Evolutionary conservation across 306 rosid genomes (phyloP).

Genomic region (Prunus salicina): DNA sequence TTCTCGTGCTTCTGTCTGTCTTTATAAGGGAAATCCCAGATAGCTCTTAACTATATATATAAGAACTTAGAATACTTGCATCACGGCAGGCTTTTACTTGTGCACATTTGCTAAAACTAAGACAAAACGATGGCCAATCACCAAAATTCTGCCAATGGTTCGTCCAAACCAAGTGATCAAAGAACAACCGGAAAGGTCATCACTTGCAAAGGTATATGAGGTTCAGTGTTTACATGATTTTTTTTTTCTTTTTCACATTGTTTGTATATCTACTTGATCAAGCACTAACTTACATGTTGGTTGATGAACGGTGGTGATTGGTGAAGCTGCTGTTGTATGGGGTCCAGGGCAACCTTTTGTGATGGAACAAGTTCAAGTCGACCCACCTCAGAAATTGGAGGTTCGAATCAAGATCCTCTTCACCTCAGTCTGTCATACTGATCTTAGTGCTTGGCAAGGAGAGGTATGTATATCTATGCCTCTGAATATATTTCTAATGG

Average conservation of each 20-base stretch:
- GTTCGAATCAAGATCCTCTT: constrained; percentile 73
- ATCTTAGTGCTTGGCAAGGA: constrained; percentile 75
- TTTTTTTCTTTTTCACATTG: no score
- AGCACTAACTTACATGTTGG: not conserved
- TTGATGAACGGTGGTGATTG: not conserved
- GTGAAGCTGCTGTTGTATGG: constrained; percentile 71
- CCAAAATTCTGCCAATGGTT: constrained; percentile 1
- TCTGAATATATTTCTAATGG: not conserved
- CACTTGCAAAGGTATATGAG: constrained; percentile 63
- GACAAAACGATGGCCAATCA: constrained; percentile 14
- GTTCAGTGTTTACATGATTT: not conserved
- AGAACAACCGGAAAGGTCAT: constrained; percentile 52
- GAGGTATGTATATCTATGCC: constrained; percentile 32
- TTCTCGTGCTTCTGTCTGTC: not conserved
- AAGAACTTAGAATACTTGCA: not conserved
- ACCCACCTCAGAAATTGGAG: constrained; percentile 73
- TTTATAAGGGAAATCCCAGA: not conserved
- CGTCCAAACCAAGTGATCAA: constrained; percentile 11
- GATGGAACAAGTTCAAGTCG: constrained; percentile 54
- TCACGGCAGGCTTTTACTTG: not conserved
- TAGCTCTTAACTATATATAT: not conserved
- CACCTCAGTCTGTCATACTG: constrained; percentile 84
- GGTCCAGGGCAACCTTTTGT: constrained; percentile 68
- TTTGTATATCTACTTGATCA: not conserved
- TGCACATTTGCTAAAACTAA: no score